Base-by-base conservation (phyloP, 768 basidiomycete species). In the Fomitopsis serialis region DNA sequence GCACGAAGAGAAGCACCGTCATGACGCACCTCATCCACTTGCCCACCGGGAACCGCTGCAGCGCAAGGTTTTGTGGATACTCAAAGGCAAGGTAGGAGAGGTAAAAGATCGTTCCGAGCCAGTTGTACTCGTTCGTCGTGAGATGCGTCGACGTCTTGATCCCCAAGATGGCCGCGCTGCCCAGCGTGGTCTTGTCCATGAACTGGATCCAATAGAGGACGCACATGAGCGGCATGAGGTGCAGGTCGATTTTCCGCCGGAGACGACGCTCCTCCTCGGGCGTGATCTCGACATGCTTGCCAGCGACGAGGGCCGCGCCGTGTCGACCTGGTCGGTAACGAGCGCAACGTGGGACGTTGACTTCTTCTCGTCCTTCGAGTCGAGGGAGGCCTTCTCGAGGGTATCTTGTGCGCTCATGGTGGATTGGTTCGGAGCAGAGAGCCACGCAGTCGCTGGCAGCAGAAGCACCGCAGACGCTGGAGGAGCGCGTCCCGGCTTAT, bases 101-200 rank as follows among this genome's bases (percentile, higher is more conserved):
- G 60, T 88, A 89, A 63, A 87, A 87, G 36, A 88, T 78, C 6
- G 86, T 87, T 12, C 87, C 86, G 8, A 89, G 79, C 87, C 85
- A n/a, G 9, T 9, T 27, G 59, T 55, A 87, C 84, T 89, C 78
- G 56, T 80, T 81, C 2, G 82, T 82, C 22, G 80, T 76, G 3
- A 89, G 69, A 68, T 87, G 77, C 0, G 85, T 79, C 2, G 79
- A 77, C 56, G 34, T 84, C 87, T 71, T 69, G 61, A 89, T 88
- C 1, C 87, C 87, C 43, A 89, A 74, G 56, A 89, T 86, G 1
- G 87, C 80, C 1, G 84, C 62, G 54, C 75, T 80, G 1, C 84
- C 85, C 3, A 88, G 70, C 0, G 86, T 89, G 0, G 81, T 83
- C 68, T 87, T 87, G 57, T 88, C 87, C 82, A 87, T 87, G 55